A percentile compares a stretch with the other conserved stretches of the same genome.
Evolutionary conservation across 345 rosid genomes (phyloP).

Genomic region (Mercurialis annua): DNA sequence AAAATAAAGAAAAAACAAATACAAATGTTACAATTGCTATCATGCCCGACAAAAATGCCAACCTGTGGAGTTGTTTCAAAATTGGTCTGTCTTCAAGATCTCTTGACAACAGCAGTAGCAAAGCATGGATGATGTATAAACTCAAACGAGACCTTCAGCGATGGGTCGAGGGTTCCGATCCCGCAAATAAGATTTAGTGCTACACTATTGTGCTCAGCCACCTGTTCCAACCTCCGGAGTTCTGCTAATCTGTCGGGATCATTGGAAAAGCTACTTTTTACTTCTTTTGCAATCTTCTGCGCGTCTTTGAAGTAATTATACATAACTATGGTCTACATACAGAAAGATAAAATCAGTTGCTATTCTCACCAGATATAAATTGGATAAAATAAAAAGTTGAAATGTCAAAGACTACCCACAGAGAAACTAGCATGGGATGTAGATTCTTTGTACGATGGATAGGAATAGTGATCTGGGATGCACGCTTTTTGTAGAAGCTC

Average conservation of each 20-base stretch:
- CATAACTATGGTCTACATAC: slow-evolving; percentile 49
- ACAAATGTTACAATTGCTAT: slow-evolving; percentile 38
- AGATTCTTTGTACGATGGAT: slow-evolving; percentile 67
- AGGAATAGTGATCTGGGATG: slow-evolving; percentile 69
- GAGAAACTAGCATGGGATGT: slow-evolving; percentile 66
- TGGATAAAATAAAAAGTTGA: background rate
- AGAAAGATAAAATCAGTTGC: slow-evolving; percentile 2
- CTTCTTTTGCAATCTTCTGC: slow-evolving; percentile 72
- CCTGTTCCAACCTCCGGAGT: slow-evolving; percentile 70
- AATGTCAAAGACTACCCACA: slow-evolving; percentile 45
- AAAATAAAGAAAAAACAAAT: background rate
- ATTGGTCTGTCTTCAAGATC: slow-evolving; percentile 59
- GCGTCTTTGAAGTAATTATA: slow-evolving; percentile 88
- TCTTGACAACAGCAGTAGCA: slow-evolving; percentile 80
- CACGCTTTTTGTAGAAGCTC: slow-evolving; percentile 92
- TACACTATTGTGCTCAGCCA: slow-evolving; percentile 83
- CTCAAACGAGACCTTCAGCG: slow-evolving; percentile 86
- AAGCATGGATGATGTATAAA: slow-evolving; percentile 83
- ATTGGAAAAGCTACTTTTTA: slow-evolving; percentile 62
- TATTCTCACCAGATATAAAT: background rate
- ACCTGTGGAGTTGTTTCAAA: slow-evolving; percentile 30
- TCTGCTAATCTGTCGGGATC: slow-evolving; percentile 76
- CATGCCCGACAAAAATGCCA: slow-evolving; percentile 18
- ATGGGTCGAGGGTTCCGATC: slow-evolving; percentile 55
- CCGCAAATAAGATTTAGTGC: slow-evolving; percentile 64